Percentiles rank a stretch among this genome's conserved stretches.
phyloP scores from a whole-genome alignment of 371 early-diverging fungal genomes.

The Lichtheimia ornata region DNA sequence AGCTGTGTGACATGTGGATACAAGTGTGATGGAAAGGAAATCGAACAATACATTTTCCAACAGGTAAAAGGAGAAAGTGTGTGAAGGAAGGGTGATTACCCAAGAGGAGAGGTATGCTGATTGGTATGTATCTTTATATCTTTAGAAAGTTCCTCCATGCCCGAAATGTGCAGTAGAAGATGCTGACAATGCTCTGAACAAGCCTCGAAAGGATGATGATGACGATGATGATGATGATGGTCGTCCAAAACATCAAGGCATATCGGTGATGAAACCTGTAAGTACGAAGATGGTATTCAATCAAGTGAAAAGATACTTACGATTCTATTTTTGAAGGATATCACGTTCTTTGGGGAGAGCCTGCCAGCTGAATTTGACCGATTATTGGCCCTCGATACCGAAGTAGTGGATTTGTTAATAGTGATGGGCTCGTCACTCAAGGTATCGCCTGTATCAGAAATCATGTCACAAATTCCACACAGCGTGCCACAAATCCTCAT shows the following conservation, averaged over 20 bases:
- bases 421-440: constrained; percentile 97
- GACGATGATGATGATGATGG: constrained; percentile 44
- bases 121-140: background rate
- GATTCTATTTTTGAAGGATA: constrained; percentile 56
- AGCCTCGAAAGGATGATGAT: constrained; percentile 18
- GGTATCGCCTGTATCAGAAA: constrained; percentile 91
- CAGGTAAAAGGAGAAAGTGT: constrained; percentile 28
- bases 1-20: constrained; percentile 86
- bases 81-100: too few relatives aligned
- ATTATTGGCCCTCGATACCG: constrained; percentile 67
- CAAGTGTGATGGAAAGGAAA: constrained; percentile 73
- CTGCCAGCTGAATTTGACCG: constrained; percentile 81
- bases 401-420: constrained; percentile 81
- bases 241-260: constrained; percentile 14
- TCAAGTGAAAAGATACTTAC: background rate
- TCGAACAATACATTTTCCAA: constrained; percentile 78
- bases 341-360: constrained; percentile 94
- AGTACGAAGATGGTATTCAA: background rate
- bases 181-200: background rate
- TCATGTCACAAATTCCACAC: constrained; percentile 83
- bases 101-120: too few relatives aligned
- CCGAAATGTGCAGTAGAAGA: constrained; percentile 30
- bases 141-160: constrained; percentile 44
- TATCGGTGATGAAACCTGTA: constrained; percentile 54
- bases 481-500: constrained; percentile 89